These are phyloP conservation scores for Phanerodontia chrysosporium DNA, from an alignment of 768 basidiomycete genomes.

Conservation along the genomic window DNA sequence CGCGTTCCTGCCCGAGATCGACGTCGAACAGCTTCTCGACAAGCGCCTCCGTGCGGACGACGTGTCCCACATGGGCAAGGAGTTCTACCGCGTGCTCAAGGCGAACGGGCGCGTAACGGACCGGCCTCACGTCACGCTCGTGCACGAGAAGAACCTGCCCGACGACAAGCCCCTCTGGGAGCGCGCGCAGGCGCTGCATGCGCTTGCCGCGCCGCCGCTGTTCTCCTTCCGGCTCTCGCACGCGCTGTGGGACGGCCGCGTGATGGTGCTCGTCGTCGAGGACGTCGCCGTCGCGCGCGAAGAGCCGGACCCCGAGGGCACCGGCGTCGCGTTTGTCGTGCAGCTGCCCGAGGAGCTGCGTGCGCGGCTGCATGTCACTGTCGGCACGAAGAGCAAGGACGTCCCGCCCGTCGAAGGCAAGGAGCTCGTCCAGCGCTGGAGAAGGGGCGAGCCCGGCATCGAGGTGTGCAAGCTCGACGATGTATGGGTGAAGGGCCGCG, in stretches of 20 bases:
- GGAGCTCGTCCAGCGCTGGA: slow-evolving; percentile 54
- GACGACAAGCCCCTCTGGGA: slow-evolving; percentile 41
- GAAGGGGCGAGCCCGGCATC: slow-evolving; percentile 21
- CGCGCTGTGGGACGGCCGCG: slow-evolving; percentile 70
- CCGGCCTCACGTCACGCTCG: slow-evolving; percentile 83
- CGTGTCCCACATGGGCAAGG: slow-evolving; percentile 25
- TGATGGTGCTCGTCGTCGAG: slow-evolving; percentile 79
- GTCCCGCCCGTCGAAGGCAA: slow-evolving; percentile 69
- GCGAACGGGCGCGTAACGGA: slow-evolving; percentile 42
- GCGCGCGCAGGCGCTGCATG: slow-evolving; percentile 37
- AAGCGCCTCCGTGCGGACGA: slow-evolving; percentile 34
- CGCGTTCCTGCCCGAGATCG: slow-evolving; percentile 71
- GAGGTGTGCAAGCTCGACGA: slow-evolving; percentile 18
- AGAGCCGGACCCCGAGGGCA: slow-evolving; percentile 22
- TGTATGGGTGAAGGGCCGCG: slow-evolving; percentile 22
- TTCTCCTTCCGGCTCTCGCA: slow-evolving; percentile 59
- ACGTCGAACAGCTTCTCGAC: slow-evolving; percentile 48
- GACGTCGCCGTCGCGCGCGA: slow-evolving; percentile 40
- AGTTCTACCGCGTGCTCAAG: slow-evolving; percentile 50
- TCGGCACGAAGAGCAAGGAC: slow-evolving; percentile 58
- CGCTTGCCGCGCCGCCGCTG: slow-evolving; percentile 37
- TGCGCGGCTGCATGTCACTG: slow-evolving; percentile 74
- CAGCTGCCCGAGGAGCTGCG: slow-evolving; percentile 43
- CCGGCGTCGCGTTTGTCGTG: slow-evolving; percentile 43
- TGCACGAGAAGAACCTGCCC: slow-evolving; percentile 56